Conservation (phyloP, 2,329 filamentous ascomycete genomes). For the Laburnicola sp. region DNA sequence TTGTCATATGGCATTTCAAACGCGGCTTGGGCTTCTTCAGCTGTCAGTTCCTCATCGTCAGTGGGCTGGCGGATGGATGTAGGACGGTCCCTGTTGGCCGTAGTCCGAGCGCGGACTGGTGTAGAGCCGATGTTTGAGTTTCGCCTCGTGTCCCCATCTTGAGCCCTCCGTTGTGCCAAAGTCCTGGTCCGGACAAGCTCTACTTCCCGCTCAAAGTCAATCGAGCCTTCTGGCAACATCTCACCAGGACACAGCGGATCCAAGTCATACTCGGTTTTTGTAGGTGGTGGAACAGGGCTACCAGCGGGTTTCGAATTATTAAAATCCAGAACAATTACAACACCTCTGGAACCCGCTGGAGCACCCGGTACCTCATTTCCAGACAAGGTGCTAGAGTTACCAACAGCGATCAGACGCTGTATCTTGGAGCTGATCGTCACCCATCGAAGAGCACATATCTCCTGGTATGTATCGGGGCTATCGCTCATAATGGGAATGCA, state of each 20-base stretch:
- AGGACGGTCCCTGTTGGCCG: slow-evolving; percentile 22
- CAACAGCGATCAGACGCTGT: slow-evolving; percentile 45
- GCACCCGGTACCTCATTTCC: slow-evolving; percentile 30
- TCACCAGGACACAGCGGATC: slow-evolving; percentile 45
- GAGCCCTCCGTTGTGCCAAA: slow-evolving; percentile 41
- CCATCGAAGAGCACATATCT: slow-evolving; percentile 45
- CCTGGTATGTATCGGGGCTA: slow-evolving; percentile 37
- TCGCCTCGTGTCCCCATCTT: slow-evolving; percentile 30
- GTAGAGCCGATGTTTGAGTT: slow-evolving; percentile 32
- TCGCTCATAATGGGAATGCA: slow-evolving; percentile 42
- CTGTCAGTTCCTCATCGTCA: slow-evolving; percentile 39
- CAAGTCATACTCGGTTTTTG: slow-evolving; percentile 42
- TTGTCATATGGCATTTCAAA: slow-evolving; percentile 48
- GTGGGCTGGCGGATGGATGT: slow-evolving; percentile 20
- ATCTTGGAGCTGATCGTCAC: slow-evolving; percentile 32
- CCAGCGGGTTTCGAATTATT: slow-evolving; percentile 33
- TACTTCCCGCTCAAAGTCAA: slow-evolving; percentile 48
- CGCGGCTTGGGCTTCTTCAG: slow-evolving; percentile 41
- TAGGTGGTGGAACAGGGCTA: slow-evolving; percentile 25
- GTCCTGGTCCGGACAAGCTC: slow-evolving; percentile 46
- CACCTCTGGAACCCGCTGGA: slow-evolving; percentile 40
- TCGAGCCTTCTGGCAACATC: slow-evolving; percentile 43
- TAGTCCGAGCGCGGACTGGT: slow-evolving; percentile 37
- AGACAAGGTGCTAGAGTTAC: slow-evolving; percentile 36
- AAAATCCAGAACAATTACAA: slow-evolving; percentile 46